Evolutionary conservation across 352 stramenopile genomes (phyloP).

Genomic region (Blastocystis sp.): DNA sequence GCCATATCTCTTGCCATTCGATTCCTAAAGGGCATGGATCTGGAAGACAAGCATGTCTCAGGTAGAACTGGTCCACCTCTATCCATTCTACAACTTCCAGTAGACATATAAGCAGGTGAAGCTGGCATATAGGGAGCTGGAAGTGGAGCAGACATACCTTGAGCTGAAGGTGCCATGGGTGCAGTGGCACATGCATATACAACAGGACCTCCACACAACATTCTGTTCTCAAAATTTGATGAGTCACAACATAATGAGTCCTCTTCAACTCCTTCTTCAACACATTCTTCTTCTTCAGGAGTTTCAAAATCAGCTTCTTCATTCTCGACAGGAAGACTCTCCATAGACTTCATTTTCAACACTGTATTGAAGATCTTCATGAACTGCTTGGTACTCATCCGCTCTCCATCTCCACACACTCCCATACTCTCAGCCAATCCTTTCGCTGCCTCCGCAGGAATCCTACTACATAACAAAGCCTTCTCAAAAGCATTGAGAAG

Average conservation of each 20-base stretch:
- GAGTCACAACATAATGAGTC: background rate
- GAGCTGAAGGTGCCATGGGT: no score
- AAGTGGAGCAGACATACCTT: no score
- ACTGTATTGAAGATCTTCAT: conserved; percentile 66
- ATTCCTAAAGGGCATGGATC: no score
- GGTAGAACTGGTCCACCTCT: no score
- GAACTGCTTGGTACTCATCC: conserved; percentile 66
- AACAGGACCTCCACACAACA: no score
- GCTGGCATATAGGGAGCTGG: no score
- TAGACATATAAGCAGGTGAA: no score
- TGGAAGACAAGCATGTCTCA: no score
- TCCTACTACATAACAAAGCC: conserved; percentile 64
- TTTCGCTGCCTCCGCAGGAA: conserved; percentile 61
- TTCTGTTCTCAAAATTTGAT: background rate
- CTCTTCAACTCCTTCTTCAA: conserved; percentile 64
- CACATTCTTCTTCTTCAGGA: conserved; percentile 3
- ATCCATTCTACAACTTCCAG: no score
- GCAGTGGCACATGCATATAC: no score
- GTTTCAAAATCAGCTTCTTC: conserved; percentile 22
- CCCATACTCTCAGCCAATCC: conserved; percentile 60
- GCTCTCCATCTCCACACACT: conserved; percentile 64
- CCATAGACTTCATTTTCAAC: conserved; percentile 42
- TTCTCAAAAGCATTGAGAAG: conserved; percentile 67
- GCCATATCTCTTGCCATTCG: background rate
- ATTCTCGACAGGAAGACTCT: background rate